phyloP scores from a whole-genome alignment of 2,329 filamentous ascomycete genomes.

The Fusarium temperatum region DNA sequence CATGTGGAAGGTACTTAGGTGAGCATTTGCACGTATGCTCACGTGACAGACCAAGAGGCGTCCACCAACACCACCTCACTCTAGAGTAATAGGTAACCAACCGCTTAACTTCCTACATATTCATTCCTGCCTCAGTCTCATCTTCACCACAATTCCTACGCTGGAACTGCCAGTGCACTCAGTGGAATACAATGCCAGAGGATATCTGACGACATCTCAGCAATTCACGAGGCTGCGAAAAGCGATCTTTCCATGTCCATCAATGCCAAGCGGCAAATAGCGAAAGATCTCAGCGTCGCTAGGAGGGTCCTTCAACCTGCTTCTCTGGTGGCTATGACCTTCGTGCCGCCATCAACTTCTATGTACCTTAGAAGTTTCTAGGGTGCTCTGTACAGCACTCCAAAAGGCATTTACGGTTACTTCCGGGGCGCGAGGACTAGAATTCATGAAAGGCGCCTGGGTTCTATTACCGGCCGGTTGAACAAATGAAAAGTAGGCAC shows the following conservation, averaged over 20 bases:
- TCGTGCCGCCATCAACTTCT: background rate
- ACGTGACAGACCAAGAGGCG: background rate
- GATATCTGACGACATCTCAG: background rate
- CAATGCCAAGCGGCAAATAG: background rate
- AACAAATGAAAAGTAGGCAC: background rate
- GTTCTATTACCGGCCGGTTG: background rate
- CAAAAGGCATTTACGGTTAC: background rate
- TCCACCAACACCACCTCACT: background rate
- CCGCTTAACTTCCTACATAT: background rate
- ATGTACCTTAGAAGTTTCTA: background rate
- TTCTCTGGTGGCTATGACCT: background rate
- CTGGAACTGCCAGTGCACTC: background rate
- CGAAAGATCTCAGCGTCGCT: background rate
- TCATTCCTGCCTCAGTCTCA: background rate
- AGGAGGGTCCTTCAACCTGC: background rate
- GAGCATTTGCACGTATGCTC: background rate
- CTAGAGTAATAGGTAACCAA: background rate
- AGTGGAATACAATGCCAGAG: background rate
- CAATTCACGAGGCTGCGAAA: background rate
- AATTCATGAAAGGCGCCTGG: background rate
- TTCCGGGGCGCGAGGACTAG: background rate
- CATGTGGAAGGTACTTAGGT: background rate
- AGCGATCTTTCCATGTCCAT: background rate
- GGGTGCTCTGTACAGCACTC: background rate
- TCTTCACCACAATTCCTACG: background rate